Evolutionary conservation across 2,329 filamentous ascomycete genomes (phyloP).

Genomic region (Phyllosticta paracitricarpa): DNA sequence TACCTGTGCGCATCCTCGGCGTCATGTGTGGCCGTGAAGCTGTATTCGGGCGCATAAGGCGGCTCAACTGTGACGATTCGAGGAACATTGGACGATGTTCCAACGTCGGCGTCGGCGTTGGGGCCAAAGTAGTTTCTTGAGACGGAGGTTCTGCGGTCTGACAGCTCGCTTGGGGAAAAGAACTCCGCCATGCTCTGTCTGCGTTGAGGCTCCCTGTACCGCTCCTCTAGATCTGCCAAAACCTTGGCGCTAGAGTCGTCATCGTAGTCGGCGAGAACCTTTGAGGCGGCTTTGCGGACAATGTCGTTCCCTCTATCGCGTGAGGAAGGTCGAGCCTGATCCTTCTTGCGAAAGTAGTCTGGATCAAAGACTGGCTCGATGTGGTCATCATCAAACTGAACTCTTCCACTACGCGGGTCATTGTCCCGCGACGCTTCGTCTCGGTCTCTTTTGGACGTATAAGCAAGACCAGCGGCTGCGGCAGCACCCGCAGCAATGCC

Average conservation of each 20-base stretch:
- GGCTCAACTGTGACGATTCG: slow-evolving; percentile 21
- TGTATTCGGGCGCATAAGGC: slow-evolving; percentile 28
- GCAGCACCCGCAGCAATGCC: slow-evolving; percentile 17
- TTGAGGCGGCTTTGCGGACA: slow-evolving; percentile 23
- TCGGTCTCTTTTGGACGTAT: slow-evolving; percentile 17
- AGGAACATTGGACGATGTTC: slow-evolving; percentile 30
- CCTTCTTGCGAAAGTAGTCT: slow-evolving; percentile 34
- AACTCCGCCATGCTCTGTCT: slow-evolving; percentile 33
- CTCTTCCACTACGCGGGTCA: background rate
- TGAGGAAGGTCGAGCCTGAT: slow-evolving; percentile 11
- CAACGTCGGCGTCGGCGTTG: slow-evolving; percentile 35
- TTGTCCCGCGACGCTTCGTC: background rate
- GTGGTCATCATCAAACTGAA: slow-evolving; percentile 9
- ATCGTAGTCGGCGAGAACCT: slow-evolving; percentile 18
- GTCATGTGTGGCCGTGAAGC: slow-evolving; percentile 32
- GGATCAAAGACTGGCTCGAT: slow-evolving; percentile 38
- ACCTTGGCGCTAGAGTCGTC: slow-evolving; percentile 22
- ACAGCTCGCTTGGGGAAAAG: slow-evolving; percentile 36
- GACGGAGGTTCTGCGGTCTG: slow-evolving; percentile 21
- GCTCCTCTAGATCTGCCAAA: slow-evolving; percentile 32
- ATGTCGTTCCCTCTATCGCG: slow-evolving; percentile 14
- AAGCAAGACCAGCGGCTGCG: slow-evolving; percentile 20
- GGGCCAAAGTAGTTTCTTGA: slow-evolving; percentile 16
- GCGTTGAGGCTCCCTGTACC: slow-evolving; percentile 29
- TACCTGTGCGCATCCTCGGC: slow-evolving; percentile 24